These are phyloP conservation scores for Lasiosphaeria ovina DNA, from an alignment of 495 filamentous ascomycete genomes.

Conservation along the genomic window DNA sequence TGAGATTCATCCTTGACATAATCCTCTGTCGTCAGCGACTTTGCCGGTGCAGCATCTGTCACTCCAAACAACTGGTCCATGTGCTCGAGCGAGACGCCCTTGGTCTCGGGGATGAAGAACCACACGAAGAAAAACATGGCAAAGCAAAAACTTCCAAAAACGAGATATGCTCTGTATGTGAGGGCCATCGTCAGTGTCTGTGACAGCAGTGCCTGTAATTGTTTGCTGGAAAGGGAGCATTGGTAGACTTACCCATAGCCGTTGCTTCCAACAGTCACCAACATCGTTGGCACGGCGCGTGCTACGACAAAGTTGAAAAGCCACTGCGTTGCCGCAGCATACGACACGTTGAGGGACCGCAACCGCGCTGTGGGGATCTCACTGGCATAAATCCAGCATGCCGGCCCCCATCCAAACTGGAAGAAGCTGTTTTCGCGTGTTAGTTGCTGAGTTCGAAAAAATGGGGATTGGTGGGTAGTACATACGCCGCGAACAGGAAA, in stretches of 20 bases:
- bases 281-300: conserved; percentile 60
- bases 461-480: not conserved
- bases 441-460: not conserved
- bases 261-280: conserved; percentile 57
- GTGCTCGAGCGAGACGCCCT: conserved; percentile 47
- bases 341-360: conserved; percentile 66
- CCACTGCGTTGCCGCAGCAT: conserved; percentile 69
- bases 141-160: conserved; percentile 63
- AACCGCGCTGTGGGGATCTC: conserved; percentile 74
- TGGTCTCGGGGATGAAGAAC: conserved; percentile 74
- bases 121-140: conserved; percentile 65
- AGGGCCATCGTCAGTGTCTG: not conserved
- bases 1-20: not conserved
- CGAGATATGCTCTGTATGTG: conserved; percentile 47
- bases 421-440: conserved; percentile 48
- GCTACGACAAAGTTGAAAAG: conserved; percentile 71
- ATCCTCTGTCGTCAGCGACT: conserved; percentile 12
- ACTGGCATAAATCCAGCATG: conserved; percentile 73
- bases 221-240: not conserved
- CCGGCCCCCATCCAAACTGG: conserved; percentile 77
- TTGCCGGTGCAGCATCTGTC: conserved; percentile 21
- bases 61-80: conserved; percentile 41
- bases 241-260: conserved; percentile 59
- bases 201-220: not conserved
- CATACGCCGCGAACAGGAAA: conserved; percentile 64